Conservation (phyloP, 129 eudicot species). For the Lactuca sativa region DNA sequence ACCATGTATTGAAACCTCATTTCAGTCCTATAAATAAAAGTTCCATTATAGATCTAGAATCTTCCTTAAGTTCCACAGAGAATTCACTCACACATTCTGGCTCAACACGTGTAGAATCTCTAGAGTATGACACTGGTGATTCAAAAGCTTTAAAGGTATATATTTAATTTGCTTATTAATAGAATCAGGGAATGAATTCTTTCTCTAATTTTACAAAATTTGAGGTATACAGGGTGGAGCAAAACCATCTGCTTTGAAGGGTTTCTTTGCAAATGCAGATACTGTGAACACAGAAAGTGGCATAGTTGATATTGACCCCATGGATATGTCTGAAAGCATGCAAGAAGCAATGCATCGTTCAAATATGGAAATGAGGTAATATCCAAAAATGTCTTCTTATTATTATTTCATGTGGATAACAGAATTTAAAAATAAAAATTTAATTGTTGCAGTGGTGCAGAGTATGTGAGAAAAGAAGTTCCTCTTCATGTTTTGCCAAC, state of each 20-base stretch:
- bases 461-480: constrained; percentile 82
- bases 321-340: constrained; percentile 98
- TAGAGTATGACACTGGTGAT: constrained; percentile 86
- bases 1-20: constrained; percentile 42
- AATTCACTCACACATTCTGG: constrained; percentile 48
- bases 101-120: constrained; percentile 45
- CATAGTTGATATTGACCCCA: constrained; percentile 71
- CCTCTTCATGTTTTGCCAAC: constrained; percentile 86
- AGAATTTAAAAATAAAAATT: background rate
- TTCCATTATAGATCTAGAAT: constrained; percentile 67
- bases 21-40: constrained; percentile 55
- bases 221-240: constrained; percentile 45
- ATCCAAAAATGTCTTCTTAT: background rate
- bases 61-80: constrained; percentile 67
- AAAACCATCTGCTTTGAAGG: constrained; percentile 66
- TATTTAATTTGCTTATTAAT: constrained; percentile 3
- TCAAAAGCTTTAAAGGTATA: constrained; percentile 75
- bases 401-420: constrained; percentile 19
- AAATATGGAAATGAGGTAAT: constrained; percentile 87
- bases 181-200: background rate
- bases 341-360: constrained; percentile 99
- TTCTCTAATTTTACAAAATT: constrained; percentile 15
- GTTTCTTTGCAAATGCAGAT: constrained; percentile 70
- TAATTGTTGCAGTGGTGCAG: constrained; percentile 83
- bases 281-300: constrained; percentile 44